A percentile compares a stretch with the other conserved stretches of the same genome.
Conservation (phyloP, 2,329 filamentous ascomycete genomes). For the Colletotrichum gigasporum region DNA sequence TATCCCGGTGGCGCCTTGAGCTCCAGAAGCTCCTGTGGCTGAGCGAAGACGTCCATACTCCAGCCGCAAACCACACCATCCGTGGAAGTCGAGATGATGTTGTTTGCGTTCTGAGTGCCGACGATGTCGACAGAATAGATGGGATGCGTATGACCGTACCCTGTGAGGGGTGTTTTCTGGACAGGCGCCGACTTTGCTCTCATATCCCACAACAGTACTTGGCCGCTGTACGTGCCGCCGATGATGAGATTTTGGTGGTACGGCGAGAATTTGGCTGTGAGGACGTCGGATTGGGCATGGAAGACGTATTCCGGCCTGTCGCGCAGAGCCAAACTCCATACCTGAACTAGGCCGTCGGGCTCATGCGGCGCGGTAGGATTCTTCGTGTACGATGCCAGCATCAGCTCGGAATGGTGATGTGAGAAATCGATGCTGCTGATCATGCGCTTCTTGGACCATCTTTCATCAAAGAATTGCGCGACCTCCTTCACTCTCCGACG, state of each 20-base stretch:
- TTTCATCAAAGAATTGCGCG: conserved; percentile 91
- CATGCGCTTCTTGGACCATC: conserved; percentile 98
- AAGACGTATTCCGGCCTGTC: conserved; percentile 96
- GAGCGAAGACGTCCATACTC: conserved; percentile 97
- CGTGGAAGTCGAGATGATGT: conserved; percentile 96
- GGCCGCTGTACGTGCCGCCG: conserved; percentile 94
- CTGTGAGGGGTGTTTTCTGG: conserved; percentile 94
- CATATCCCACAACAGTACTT: conserved; percentile 97
- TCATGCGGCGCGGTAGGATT: conserved; percentile 95
- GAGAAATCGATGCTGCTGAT: conserved; percentile 96
- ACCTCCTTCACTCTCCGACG: conserved; percentile 85
- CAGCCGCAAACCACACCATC: conserved; percentile 97
- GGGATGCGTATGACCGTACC: conserved; percentile 94
- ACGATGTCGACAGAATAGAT: conserved; percentile 96
- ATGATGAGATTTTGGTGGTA: conserved; percentile 97
- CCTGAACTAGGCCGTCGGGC: conserved; percentile 90
- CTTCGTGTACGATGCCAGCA: conserved; percentile 96
- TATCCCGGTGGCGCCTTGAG: conserved; percentile 85
- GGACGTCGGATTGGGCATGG: conserved; percentile 93
- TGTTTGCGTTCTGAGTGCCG: conserved; percentile 98
- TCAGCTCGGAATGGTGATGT: conserved; percentile 90
- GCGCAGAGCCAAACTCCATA: conserved; percentile 97
- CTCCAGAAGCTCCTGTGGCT: conserved; percentile 93
- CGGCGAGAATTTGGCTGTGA: conserved; percentile 97
- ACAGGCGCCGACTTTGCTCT: conserved; percentile 88